phyloP scores from a whole-genome alignment of 169 alveolate genomes.

The Cystoisospora suis region DNA sequence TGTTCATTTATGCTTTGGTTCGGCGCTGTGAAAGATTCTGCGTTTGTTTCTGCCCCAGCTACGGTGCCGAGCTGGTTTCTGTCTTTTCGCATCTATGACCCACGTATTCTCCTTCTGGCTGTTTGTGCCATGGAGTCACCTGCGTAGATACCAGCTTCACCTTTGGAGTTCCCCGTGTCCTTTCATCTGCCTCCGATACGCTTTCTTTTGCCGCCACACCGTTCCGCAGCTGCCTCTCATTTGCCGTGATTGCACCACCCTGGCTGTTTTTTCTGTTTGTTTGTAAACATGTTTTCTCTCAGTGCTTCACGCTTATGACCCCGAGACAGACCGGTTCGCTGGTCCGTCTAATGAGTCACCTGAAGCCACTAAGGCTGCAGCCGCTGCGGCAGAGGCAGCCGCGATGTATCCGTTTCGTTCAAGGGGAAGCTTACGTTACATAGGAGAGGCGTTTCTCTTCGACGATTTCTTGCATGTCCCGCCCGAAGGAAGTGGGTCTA shows the following conservation, averaged over 20 bases:
- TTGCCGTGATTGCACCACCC: neutral
- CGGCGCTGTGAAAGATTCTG: too few relatives aligned
- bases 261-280: neutral
- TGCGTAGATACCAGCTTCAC: too few relatives aligned
- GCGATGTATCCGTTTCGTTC: neutral
- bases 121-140: too few relatives aligned
- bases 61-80: too few relatives aligned
- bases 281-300: neutral
- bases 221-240: too few relatives aligned
- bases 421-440: neutral
- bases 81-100: too few relatives aligned
- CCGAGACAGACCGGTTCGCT: neutral
- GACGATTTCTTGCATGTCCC: neutral
- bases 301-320: constrained; percentile 11
- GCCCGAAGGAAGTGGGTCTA: neutral
- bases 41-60: too few relatives aligned
- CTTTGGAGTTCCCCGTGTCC: too few relatives aligned
- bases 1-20: too few relatives aligned
- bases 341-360: neutral
- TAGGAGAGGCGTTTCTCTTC: neutral
- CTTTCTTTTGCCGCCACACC: too few relatives aligned
- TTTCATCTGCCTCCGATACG: too few relatives aligned
- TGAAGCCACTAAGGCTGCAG: neutral
- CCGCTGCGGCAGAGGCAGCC: neutral
- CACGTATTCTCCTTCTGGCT: too few relatives aligned